These are phyloP conservation scores for Sclerotinia borealis DNA, from an alignment of 2,329 filamentous ascomycete species.

Conservation along the genomic window DNA sequence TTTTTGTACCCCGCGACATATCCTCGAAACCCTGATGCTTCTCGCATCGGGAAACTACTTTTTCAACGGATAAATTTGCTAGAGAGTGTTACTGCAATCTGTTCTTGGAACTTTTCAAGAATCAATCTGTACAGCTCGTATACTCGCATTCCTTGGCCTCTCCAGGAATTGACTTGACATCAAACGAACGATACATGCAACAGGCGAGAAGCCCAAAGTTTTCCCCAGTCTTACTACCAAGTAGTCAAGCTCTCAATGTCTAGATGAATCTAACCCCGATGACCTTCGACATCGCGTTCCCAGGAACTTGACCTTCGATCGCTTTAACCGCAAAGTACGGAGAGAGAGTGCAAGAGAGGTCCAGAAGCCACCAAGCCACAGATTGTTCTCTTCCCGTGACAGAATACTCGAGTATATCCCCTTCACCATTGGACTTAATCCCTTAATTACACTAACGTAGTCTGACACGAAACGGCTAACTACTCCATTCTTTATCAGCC, in stretches of 20 bases:
- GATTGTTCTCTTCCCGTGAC: background rate
- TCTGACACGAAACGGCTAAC: background rate
- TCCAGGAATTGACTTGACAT: conserved; percentile 3
- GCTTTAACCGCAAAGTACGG: background rate
- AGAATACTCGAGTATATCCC: background rate
- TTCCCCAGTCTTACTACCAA: background rate
- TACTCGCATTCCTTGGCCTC: background rate
- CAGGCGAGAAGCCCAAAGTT: background rate
- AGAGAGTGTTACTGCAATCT: background rate
- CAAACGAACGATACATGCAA: conserved; percentile 1
- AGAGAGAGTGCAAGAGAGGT: background rate
- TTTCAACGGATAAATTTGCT: background rate
- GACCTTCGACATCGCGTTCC: background rate
- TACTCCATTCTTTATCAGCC: background rate
- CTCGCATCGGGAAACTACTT: background rate
- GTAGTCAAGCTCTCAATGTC: background rate
- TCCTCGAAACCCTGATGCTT: background rate
- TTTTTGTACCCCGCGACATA: background rate
- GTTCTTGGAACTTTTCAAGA: background rate
- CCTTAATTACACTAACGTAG: background rate
- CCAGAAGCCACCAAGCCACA: conserved; percentile 2
- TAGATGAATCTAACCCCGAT: background rate
- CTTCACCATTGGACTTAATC: background rate
- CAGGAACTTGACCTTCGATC: background rate
- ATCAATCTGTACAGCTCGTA: background rate